Conservation (phyloP, 148 eudicot species). For the Silene conica region DNA sequence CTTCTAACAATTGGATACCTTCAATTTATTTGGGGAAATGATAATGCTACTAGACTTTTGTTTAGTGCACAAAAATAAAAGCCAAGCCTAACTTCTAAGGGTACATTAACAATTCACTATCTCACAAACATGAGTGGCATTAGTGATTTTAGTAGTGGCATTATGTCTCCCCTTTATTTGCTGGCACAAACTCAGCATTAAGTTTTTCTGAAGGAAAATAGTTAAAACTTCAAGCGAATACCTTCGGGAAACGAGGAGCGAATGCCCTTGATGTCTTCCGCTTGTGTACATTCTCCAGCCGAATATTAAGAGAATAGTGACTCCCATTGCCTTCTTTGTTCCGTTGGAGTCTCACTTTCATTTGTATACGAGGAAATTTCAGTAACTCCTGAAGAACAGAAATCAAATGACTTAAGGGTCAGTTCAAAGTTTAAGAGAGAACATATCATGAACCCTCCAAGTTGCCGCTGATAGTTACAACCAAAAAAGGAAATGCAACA, state of each 20-base stretch:
- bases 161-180: neutral
- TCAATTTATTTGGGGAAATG: neutral
- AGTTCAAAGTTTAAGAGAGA: neutral
- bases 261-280: constrained; percentile 66
- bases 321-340: constrained; percentile 30
- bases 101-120: too few species aligned
- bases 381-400: constrained; percentile 58
- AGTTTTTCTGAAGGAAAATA: neutral
- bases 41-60: too few species aligned
- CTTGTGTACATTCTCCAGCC: constrained; percentile 51
- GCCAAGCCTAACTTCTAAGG: too few species aligned
- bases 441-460: neutral
- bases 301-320: constrained; percentile 40
- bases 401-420: constrained; percentile 6
- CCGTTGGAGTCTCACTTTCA: constrained; percentile 51
- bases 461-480: neutral
- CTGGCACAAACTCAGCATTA: neutral
- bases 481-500: neutral
- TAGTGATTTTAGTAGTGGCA: too few species aligned
- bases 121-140: too few species aligned
- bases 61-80: too few species aligned
- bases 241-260: constrained; percentile 89
- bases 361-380: constrained; percentile 68
- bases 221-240: constrained; percentile 10
- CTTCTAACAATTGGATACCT: neutral